phyloP scores from a whole-genome alignment of 768 basidiomycete species.

The Lanmaoa pseudosensibilis region DNA sequence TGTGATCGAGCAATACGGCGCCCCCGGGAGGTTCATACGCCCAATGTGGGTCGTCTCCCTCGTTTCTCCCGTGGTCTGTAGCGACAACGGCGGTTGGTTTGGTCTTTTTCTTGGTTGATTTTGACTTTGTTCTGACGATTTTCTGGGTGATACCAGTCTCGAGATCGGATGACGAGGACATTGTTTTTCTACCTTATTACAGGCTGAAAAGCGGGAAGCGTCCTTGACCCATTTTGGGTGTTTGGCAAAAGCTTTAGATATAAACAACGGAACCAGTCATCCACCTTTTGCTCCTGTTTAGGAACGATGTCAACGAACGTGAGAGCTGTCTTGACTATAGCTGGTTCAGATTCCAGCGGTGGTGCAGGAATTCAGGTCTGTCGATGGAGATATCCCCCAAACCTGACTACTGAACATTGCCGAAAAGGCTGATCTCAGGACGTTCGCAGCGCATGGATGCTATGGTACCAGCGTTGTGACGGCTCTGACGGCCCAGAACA shows the following conservation, averaged over 20 bases:
- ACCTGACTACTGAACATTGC: neutral
- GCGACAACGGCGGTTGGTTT: slow-evolving; percentile 1
- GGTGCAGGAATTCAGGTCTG: slow-evolving; percentile 88
- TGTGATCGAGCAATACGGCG: slow-evolving; percentile 46
- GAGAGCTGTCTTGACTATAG: slow-evolving; percentile 63
- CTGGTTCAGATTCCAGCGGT: slow-evolving; percentile 79
- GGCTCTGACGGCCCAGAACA: slow-evolving; percentile 89
- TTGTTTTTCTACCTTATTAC: neutral
- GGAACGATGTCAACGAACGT: slow-evolving; percentile 6
- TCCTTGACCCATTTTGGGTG: slow-evolving; percentile 16
- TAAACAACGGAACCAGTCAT: slow-evolving; percentile 19
- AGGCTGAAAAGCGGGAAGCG: neutral
- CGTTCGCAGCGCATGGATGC: slow-evolving; percentile 74
- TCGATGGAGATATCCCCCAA: neutral
- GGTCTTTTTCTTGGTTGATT: slow-evolving; percentile 10
- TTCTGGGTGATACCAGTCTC: slow-evolving; percentile 7
- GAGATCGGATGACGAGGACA: slow-evolving; percentile 28
- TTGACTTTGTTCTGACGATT: slow-evolving; percentile 10
- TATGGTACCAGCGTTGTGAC: slow-evolving; percentile 84
- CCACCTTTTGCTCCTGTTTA: neutral
- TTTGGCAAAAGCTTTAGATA: slow-evolving; percentile 31
- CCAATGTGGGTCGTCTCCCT: slow-evolving; percentile 57
- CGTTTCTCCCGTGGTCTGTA: slow-evolving; percentile 43
- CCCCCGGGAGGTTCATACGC: slow-evolving; percentile 60
- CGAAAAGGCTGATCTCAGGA: slow-evolving; percentile 81